Evolutionary conservation across 179 eudicot genomes (phyloP).

Genomic region (Amaranthus tricolor): DNA sequence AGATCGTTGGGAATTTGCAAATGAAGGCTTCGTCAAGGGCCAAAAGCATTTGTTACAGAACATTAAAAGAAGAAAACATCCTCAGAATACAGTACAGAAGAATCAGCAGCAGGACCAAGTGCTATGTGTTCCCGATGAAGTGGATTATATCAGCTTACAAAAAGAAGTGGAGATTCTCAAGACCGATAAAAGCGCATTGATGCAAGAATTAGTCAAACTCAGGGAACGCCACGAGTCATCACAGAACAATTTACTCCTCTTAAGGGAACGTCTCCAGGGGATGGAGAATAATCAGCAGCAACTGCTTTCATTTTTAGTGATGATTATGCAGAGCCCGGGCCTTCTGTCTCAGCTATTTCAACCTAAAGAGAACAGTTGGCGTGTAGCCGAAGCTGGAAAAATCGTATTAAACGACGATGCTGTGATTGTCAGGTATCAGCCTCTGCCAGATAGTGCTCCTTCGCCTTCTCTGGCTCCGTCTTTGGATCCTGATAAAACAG

Average conservation of each 20-base stretch:
- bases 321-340: constrained; percentile 42
- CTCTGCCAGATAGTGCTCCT: constrained; percentile 31
- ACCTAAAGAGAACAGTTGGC: constrained; percentile 42
- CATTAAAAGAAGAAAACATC: constrained; percentile 43
- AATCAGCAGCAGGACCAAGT: constrained; percentile 21
- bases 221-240: constrained; percentile 34
- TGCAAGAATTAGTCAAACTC: constrained; percentile 39
- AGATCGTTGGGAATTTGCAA: constrained; percentile 43
- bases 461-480: constrained; percentile 24
- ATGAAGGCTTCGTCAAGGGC: constrained; percentile 36
- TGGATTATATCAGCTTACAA: constrained; percentile 27
- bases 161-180: constrained; percentile 44
- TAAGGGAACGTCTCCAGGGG: constrained; percentile 39
- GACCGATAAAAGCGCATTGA: constrained; percentile 34
- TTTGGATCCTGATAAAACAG: constrained; percentile 28
- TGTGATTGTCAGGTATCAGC: constrained; percentile 60
- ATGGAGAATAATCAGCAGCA: constrained; percentile 47
- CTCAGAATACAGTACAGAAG: constrained; percentile 26
- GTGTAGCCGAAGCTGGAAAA: constrained; percentile 48
- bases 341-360: constrained; percentile 35
- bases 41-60: constrained; percentile 32
- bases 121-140: constrained; percentile 20
- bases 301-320: constrained; percentile 39
- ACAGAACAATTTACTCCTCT: constrained; percentile 31
- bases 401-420: constrained; percentile 48